Base-by-base conservation (phyloP, 2,329 filamentous ascomycete species). In the Colletotrichum ledebouriae region DNA sequence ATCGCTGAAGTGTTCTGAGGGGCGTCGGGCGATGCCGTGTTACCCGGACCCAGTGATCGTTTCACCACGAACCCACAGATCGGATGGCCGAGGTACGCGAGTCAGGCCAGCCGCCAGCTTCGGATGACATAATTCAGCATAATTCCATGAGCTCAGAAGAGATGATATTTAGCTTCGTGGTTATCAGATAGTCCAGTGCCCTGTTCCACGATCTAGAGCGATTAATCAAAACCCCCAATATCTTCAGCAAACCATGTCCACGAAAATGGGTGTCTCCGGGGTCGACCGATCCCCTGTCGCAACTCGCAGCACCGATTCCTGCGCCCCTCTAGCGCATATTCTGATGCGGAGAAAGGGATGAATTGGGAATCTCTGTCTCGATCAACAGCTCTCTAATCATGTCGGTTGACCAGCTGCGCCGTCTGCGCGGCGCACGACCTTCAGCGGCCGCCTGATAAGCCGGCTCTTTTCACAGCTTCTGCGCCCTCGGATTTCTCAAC, bases 31-130 rank as follows among this genome's bases (percentile, higher is more conserved):
- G 42, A 22, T 59, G 56, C 56, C 56, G 56, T 33, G 56, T 52
- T 60, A 60, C 22, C 58, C 58, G 58, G 34, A n/a, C 42, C 42
- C 29, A 15, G 33, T 53, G 25, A 12, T 59, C 42, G 56, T 59
- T 59, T 59, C 56, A 59, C 56, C 15, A 25, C 56, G 15, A 29
- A 29, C 9, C 56, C 22, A 49, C 47, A 12, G 25, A 47, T 25
- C 9, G 42, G 52, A 55, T 55, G 52, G 34, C 52, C 52, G 34
- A 55, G 17, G 34, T 17, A n/a, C 56, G 29, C 34, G 56, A 59
- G 56, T 59, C 56, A 59, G 42, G 17, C 10, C 15, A 59, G 12
- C 25, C n/a, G 29, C 4, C 42, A 47, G 13, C 42, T 20, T 59
- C 52, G 33, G 34, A 55, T 55, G 33, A 55, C 52, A 55, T 55